A percentile compares a stretch with the other conserved stretches of the same genome.
Conservation (phyloP, 2,329 filamentous ascomycete species). For the Graphiopsis chlorocephala region DNA sequence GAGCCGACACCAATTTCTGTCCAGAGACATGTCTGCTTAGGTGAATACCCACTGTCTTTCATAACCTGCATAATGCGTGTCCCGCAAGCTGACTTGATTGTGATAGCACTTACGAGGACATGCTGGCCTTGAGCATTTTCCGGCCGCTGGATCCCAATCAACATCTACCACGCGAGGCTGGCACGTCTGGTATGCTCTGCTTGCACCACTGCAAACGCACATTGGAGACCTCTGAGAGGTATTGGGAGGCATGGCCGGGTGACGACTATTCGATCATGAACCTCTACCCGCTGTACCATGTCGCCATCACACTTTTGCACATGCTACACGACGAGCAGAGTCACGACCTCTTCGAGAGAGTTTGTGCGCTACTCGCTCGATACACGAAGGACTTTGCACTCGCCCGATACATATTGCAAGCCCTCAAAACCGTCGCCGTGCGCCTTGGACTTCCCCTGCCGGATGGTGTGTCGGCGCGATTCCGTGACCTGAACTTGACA, state of each 20-base stretch:
- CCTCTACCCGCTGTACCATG: slow-evolving; percentile 14
- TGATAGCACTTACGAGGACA: slow-evolving; percentile 9
- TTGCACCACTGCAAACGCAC: slow-evolving; percentile 14
- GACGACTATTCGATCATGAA: slow-evolving; percentile 16
- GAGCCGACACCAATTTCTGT: slow-evolving; percentile 12
- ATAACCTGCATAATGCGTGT: not conserved
- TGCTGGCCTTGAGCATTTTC: slow-evolving; percentile 9
- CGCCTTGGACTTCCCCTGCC: slow-evolving; percentile 7
- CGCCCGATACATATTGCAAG: slow-evolving; percentile 8
- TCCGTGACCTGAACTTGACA: slow-evolving; percentile 5
- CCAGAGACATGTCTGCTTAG: slow-evolving; percentile 9
- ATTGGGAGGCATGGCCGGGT: slow-evolving; percentile 12
- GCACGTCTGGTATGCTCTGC: slow-evolving; percentile 10
- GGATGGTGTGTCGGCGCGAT: not conserved
- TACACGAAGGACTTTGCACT: slow-evolving; percentile 10
- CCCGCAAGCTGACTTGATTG: not conserved
- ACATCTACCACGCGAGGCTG: slow-evolving; percentile 5
- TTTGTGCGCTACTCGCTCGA: slow-evolving; percentile 5
- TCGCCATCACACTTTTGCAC: slow-evolving; percentile 12
- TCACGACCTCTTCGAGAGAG: slow-evolving; percentile 12
- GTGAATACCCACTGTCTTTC: not conserved
- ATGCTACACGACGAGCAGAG: slow-evolving; percentile 14
- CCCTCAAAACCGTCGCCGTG: slow-evolving; percentile 7
- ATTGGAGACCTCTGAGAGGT: slow-evolving; percentile 10
- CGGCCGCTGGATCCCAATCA: slow-evolving; percentile 3